A percentile compares a stretch with the other conserved stretches of the same genome.
These are phyloP conservation scores for Saturnispora besseyi DNA, from an alignment of 805 yeast genomes.

Conservation along the genomic window DNA sequence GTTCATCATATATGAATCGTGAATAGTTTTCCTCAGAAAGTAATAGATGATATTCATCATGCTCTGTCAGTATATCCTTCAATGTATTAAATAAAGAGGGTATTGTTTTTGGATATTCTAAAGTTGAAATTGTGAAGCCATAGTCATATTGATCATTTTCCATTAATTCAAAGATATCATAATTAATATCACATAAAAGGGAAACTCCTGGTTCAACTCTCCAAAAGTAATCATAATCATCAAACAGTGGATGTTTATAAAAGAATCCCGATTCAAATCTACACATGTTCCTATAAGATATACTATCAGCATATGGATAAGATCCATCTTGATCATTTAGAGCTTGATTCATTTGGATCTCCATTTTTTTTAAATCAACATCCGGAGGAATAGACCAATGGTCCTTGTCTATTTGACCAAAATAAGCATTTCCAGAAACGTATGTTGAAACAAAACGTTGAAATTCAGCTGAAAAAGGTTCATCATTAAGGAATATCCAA, in stretches of 20 bases:
- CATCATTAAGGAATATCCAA: conserved; percentile 74
- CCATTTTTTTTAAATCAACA: conserved; percentile 17
- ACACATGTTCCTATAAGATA: conserved; percentile 79
- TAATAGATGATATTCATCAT: conserved; percentile 31
- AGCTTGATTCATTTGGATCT: conserved; percentile 12
- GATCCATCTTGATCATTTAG: conserved; percentile 26
- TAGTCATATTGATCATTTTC: conserved; percentile 55
- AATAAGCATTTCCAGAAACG: conserved; percentile 54
- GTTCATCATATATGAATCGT: conserved; percentile 52
- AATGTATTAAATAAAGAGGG: conserved; percentile 39
- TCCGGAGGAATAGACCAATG: conserved; percentile 63
- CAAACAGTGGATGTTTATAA: conserved; percentile 58
- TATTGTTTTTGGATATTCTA: conserved; percentile 63
- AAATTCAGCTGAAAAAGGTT: conserved; percentile 51
- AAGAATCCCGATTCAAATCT: conserved; percentile 82
- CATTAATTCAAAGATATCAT: conserved; percentile 71
- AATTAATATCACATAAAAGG: conserved; percentile 67
- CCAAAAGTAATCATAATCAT: conserved; percentile 80
- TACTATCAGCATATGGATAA: conserved; percentile 53
- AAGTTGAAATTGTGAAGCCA: conserved; percentile 65
- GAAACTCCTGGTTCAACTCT: conserved; percentile 80
- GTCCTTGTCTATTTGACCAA: conserved; percentile 49
- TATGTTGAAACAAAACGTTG: conserved; percentile 36
- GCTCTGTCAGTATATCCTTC: conserved; percentile 26
- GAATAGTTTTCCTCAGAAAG: conserved; percentile 36